Conservation (phyloP, 495 filamentous ascomycete species). For the Penicillium canescens region DNA sequence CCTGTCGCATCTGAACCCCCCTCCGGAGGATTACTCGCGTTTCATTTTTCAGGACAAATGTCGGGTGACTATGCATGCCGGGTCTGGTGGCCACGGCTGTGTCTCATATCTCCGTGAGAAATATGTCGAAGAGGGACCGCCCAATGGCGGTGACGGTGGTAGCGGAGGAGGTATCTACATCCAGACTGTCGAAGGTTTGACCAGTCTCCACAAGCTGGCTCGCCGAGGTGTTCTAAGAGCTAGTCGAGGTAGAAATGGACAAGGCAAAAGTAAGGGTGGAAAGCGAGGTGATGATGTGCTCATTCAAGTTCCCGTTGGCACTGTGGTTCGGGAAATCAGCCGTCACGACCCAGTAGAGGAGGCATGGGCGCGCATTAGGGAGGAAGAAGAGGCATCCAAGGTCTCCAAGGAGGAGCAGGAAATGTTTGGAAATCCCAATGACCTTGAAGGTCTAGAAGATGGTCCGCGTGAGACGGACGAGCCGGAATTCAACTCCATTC, state of each 20-base stretch:
- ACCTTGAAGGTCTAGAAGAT: constrained; percentile 20
- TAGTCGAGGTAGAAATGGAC: constrained; percentile 77
- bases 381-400: constrained; percentile 27
- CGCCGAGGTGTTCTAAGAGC: constrained; percentile 76
- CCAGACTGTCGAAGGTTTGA: constrained; percentile 87
- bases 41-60: constrained; percentile 88
- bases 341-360: constrained; percentile 76
- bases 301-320: constrained; percentile 89
- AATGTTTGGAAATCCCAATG: not conserved
- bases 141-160: constrained; percentile 96
- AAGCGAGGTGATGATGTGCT: constrained; percentile 83
- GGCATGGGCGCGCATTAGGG: constrained; percentile 42
- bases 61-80: constrained; percentile 70
- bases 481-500: constrained; percentile 32
- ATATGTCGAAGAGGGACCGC: constrained; percentile 80
- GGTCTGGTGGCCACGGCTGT: constrained; percentile 85
- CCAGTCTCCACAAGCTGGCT: constrained; percentile 87
- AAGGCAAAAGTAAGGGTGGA: constrained; percentile 79
- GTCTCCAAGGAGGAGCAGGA: constrained; percentile 17
- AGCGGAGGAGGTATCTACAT: constrained; percentile 91
- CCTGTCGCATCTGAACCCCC: constrained; percentile 68
- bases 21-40: constrained; percentile 76
- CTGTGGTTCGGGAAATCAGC: constrained; percentile 78
- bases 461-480: constrained; percentile 24
- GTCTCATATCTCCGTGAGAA: constrained; percentile 91